Conservation (phyloP, 2,329 filamentous ascomycete species). For the Penicillium olsonii region DNA sequence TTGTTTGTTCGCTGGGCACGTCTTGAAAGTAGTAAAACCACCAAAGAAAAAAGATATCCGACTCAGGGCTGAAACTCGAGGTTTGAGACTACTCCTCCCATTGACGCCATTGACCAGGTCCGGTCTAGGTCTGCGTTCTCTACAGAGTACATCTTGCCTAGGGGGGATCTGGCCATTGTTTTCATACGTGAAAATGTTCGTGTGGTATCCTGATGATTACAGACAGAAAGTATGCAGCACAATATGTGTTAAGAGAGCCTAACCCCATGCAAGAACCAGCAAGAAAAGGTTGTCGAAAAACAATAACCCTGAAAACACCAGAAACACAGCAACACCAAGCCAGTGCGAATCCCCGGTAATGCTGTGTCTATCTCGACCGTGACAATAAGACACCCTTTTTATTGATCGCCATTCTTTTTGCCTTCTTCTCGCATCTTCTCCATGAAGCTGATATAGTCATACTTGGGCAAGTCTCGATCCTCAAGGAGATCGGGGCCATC, state of each 20-base stretch:
- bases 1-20: too few relatives aligned
- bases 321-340: slow-evolving; percentile 23
- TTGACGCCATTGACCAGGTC: too few relatives aligned
- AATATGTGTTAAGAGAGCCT: slow-evolving; percentile 13
- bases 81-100: too few relatives aligned
- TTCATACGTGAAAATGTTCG: slow-evolving; percentile 6
- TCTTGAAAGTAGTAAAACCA: too few relatives aligned
- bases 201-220: slow-evolving; percentile 25
- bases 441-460: slow-evolving; percentile 97
- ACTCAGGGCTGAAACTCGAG: too few relatives aligned
- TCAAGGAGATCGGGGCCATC: slow-evolving; percentile 81
- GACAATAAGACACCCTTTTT: slow-evolving; percentile 13
- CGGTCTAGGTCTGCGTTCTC: too few relatives aligned
- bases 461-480: slow-evolving; percentile 83
- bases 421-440: slow-evolving; percentile 68
- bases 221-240: slow-evolving; percentile 21
- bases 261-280: slow-evolving; percentile 27
- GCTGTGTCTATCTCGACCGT: slow-evolving; percentile 21
- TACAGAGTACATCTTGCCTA: too few relatives aligned
- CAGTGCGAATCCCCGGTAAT: slow-evolving; percentile 22
- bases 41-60: too few relatives aligned
- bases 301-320: slow-evolving; percentile 14
- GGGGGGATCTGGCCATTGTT: too few relatives aligned
- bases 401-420: slow-evolving; percentile 31
- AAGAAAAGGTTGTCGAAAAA: slow-evolving; percentile 6